Evolutionary conservation across 2,329 filamentous ascomycete species (phyloP).

Genomic region (Byssoonygena ceratinophila): DNA sequence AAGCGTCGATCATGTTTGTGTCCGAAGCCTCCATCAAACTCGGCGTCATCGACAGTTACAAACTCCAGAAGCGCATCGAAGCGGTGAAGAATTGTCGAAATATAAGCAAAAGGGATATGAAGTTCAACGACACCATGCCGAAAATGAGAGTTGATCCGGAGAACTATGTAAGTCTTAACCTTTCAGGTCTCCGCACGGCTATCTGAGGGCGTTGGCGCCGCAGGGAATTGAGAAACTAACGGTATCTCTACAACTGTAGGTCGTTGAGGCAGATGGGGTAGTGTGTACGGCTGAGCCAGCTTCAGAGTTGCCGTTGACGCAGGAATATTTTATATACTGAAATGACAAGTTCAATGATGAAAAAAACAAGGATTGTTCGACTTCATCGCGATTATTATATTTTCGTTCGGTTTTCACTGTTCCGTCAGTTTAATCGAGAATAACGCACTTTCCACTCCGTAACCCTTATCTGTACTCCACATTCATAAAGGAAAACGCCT

Average conservation of each 20-base stretch:
- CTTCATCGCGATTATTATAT: no score
- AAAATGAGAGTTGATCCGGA: conserved; percentile 88
- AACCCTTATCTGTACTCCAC: no score
- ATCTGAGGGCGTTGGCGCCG: not conserved
- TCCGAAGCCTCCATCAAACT: conserved; percentile 58
- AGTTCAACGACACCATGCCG: conserved; percentile 72
- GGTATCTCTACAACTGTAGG: conserved; percentile 26
- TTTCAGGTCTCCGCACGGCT: not conserved
- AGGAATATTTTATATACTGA: conserved; percentile 67
- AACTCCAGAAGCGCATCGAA: conserved; percentile 67
- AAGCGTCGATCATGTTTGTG: conserved; percentile 71
- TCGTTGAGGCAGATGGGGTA: conserved; percentile 71
- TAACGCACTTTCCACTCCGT: no score
- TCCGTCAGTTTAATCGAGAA: no score
- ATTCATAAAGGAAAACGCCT: no score
- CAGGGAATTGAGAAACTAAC: not conserved
- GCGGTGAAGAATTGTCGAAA: conserved; percentile 64
- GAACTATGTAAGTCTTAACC: conserved; percentile 50
- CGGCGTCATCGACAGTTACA: conserved; percentile 60
- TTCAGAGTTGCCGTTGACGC: conserved; percentile 60
- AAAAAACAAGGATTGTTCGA: no score
- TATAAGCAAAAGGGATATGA: conserved; percentile 79
- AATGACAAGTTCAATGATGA: not conserved
- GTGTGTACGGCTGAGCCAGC: conserved; percentile 65
- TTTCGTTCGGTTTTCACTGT: no score